A percentile compares a stretch with the other conserved stretches of the same genome.
These are phyloP conservation scores for Radiomyces spectabilis DNA, from an alignment of 192 early-diverging fungal genomes.

Conservation along the genomic window DNA sequence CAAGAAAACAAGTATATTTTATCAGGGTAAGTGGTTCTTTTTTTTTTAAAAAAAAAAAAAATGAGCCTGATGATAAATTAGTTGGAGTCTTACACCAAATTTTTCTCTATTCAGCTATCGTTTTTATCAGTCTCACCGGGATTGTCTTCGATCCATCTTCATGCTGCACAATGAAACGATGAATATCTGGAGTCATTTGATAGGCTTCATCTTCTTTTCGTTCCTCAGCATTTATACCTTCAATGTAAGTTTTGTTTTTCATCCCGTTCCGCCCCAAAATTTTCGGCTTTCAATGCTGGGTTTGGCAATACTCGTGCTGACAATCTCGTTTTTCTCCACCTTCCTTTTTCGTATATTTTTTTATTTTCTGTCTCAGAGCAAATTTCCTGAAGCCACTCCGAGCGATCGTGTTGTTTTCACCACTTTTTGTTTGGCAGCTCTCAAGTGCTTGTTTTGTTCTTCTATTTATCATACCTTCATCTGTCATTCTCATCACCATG, in stretches of 20 bases:
- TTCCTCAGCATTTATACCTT: constrained; percentile 21
- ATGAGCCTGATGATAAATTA: too few species aligned
- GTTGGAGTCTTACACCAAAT: too few species aligned
- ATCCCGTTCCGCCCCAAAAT: too few species aligned
- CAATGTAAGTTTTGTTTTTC: constrained; percentile 33
- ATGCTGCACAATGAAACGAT: constrained; percentile 48
- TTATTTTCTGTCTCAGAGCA: too few species aligned
- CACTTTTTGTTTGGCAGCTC: constrained; percentile 50
- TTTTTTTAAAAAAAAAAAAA: too few species aligned
- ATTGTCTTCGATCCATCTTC: constrained; percentile 55
- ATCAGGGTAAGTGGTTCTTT: constrained; percentile 39
- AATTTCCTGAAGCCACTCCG: too few species aligned
- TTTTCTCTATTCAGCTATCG: constrained; percentile 37
- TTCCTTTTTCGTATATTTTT: too few species aligned
- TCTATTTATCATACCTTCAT: constrained; percentile 55
- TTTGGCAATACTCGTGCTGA: constrained; percentile 38
- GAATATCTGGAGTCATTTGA: constrained; percentile 31
- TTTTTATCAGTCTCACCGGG: constrained; percentile 37
- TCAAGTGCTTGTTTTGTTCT: constrained; percentile 51
- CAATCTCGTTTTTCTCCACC: too few species aligned
- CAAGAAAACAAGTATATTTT: constrained; percentile 54
- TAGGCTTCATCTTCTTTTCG: constrained; percentile 29
- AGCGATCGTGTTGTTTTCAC: too few species aligned
- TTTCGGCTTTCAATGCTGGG: constrained; percentile 15
- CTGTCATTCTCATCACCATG: constrained; percentile 40